phyloP scores from a whole-genome alignment of 495 filamentous ascomycete species.

The Podospora pseudoanserina region DNA sequence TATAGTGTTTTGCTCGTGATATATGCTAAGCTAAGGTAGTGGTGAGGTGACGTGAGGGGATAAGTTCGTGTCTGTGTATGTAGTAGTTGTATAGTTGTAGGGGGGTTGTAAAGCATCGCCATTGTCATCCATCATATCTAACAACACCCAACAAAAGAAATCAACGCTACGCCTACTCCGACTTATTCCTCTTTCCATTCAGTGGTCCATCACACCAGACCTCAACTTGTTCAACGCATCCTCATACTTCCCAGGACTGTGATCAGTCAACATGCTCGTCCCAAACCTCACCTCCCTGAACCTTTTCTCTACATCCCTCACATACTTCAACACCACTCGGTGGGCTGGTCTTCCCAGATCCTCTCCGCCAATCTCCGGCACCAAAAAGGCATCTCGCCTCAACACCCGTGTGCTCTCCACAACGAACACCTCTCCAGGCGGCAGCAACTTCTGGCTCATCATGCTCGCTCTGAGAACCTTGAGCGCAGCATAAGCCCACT shows the following conservation, averaged over 20 bases:
- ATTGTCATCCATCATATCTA: background rate
- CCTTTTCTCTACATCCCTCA: slow-evolving; percentile 60
- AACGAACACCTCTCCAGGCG: slow-evolving; percentile 73
- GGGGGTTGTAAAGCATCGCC: background rate
- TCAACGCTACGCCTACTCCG: background rate
- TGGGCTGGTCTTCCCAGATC: slow-evolving; percentile 60
- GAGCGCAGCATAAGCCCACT: slow-evolving; percentile 68
- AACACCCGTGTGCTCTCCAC: slow-evolving; percentile 61
- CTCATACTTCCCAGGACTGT: slow-evolving; percentile 74
- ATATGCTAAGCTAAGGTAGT: background rate
- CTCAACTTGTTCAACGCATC: slow-evolving; percentile 42
- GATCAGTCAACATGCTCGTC: slow-evolving; percentile 69
- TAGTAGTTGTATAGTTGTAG: background rate
- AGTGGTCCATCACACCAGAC: slow-evolving; percentile 29
- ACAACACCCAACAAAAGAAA: background rate
- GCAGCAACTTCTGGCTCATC: slow-evolving; percentile 65
- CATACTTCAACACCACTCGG: slow-evolving; percentile 61
- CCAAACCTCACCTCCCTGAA: slow-evolving; percentile 71
- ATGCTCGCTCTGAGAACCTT: slow-evolving; percentile 64
- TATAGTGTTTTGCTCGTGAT: background rate
- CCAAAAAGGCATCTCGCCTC: slow-evolving; percentile 53
- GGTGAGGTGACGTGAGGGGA: background rate
- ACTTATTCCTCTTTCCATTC: background rate
- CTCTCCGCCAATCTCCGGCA: slow-evolving; percentile 31
- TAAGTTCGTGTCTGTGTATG: background rate